Evolutionary conservation across 805 yeast genomes (phyloP), one percentile per base, ranked within the genome.

Genomic region (Deakozyma indianensis): DNA sequence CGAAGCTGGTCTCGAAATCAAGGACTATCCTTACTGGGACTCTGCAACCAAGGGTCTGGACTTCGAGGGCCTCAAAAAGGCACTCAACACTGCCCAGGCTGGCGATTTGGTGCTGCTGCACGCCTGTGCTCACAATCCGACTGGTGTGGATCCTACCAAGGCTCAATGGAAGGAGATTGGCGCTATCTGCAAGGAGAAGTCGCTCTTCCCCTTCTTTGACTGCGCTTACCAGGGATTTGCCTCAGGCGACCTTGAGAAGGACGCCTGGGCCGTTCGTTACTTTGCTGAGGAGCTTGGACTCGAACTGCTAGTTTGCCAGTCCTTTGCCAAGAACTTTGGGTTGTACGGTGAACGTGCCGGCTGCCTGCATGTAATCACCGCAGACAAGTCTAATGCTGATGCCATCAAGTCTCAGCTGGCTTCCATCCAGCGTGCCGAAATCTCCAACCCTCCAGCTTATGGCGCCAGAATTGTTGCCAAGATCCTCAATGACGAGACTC

Each of bases 51-150:
- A 82, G 57, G 71, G 73, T 14, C 68, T 88, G 50, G 83, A 83
- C 60, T 67, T 78, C 50, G 78, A 71, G 23, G 78, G 79, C 42
- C 68, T 86, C 69, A 59, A 83, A 44, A 60, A 61, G 27, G 83
- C 84, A 45, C 64, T 87, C 42, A 55, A 67, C 22, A 57, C 62
- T 28, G 78, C 79, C 35, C 73, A 73, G 24, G 66, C 66, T 27
- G 84, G 82, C 23, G 69, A 80, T 21, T 73, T 77, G 45, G 80
- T 87, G 21, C 70, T 88, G 47, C 73, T 88, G 49, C 97, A 88
- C 64, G 95, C 95, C 5, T 87, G 96, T 61, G 92, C 96, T 57
- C 96, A 88, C 69, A 90, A 88, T 70, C 97, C 97, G 46, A 90
- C 96, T 18, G 97, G 96, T 52, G 78, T 88, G 62, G 96, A 88